Evolutionary conservation across 2,329 filamentous ascomycete species (phyloP), one percentile per base, ranked within the genome.

Genomic region (Rasamsonia emersonii): DNA sequence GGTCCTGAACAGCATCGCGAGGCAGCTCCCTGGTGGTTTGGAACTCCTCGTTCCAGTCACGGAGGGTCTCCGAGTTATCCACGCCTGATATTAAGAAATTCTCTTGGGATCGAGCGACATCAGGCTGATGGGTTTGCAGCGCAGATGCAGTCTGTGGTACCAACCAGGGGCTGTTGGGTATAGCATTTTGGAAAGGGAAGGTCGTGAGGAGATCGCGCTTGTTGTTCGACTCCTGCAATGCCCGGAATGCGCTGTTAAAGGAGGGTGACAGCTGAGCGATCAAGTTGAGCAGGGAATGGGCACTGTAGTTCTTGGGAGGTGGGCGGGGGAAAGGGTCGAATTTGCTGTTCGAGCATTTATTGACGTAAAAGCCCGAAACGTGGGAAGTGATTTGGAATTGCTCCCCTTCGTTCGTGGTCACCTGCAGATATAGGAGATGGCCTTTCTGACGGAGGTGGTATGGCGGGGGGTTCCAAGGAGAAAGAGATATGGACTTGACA

Each of bases 21-120:
- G 89, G 88, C 42, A 98, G 73, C 59, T 98, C 91, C 49, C 86
- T 80, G 8, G 91, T 94, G 2, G 89, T 94, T 60, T 98, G 91
- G 54, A 98, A 93, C 55, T 98, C 91, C 59, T 98, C 91, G 49
- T 98, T 98, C 89, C 93, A 98, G 59, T 98, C 91, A 37, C 91
- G 78, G 41, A 98, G 68, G 4, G 86, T 94, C 53, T 98, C 91
- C 0, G 86, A 85, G 55, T 89, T 94, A 51, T 98, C 91, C 16
- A 88, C 79, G 18, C 93, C 93, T 13, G 84, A 76, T 38, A 96
- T 78, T 38, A 98, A 68, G 54, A 85, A 95, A 29, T 82, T 84
- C 67, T 98, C 91, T 62, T 98, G 91, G 14, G 88, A 84, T 34
- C 93, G 77, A 14, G 88, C 85, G 40, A 86, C 74, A 56, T 98